Conservation (phyloP, 495 filamentous ascomycete genomes). For the Aspergillus kassunensis region DNA sequence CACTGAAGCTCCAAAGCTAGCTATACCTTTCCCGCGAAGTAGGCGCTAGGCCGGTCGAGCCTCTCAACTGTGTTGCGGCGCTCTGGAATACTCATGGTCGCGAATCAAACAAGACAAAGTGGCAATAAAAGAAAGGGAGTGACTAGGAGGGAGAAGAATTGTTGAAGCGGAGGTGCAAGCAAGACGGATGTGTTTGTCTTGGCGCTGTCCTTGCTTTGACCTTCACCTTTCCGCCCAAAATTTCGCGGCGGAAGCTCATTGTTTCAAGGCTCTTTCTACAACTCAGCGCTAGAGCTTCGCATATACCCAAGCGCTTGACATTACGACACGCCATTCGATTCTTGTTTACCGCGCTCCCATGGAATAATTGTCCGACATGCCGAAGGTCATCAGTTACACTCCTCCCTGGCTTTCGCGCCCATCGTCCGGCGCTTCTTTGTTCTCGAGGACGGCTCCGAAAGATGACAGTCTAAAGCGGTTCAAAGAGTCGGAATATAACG, state of each 20-base stretch:
- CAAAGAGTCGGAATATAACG: slow-evolving; percentile 39
- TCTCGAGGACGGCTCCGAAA: slow-evolving; percentile 43
- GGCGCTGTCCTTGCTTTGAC: slow-evolving; percentile 11
- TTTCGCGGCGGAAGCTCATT: slow-evolving; percentile 3
- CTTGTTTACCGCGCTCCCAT: neutral
- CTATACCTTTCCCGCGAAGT: slow-evolving; percentile 71
- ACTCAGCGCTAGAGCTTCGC: slow-evolving; percentile 2
- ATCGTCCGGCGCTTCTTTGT: slow-evolving; percentile 68
- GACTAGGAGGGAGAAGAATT: neutral
- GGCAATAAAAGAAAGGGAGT: neutral
- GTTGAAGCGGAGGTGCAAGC: neutral
- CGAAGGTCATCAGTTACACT: slow-evolving; percentile 73
- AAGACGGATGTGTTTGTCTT: slow-evolving; percentile 14
- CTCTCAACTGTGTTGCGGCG: slow-evolving; percentile 68
- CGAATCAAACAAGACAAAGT: neutral
- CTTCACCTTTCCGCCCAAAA: slow-evolving; percentile 5
- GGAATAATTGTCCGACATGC: slow-evolving; percentile 51
- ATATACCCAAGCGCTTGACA: too few relatives aligned
- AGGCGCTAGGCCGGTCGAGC: slow-evolving; percentile 84
- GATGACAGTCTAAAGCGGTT: slow-evolving; percentile 29
- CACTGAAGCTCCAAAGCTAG: neutral
- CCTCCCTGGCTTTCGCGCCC: slow-evolving; percentile 78
- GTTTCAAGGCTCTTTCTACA: neutral
- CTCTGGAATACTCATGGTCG: slow-evolving; percentile 14
- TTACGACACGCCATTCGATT: neutral